These are phyloP conservation scores for Sugiyamaella neomexicana DNA, from an alignment of 1,139 yeast genomes.

Conservation along the genomic window DNA sequence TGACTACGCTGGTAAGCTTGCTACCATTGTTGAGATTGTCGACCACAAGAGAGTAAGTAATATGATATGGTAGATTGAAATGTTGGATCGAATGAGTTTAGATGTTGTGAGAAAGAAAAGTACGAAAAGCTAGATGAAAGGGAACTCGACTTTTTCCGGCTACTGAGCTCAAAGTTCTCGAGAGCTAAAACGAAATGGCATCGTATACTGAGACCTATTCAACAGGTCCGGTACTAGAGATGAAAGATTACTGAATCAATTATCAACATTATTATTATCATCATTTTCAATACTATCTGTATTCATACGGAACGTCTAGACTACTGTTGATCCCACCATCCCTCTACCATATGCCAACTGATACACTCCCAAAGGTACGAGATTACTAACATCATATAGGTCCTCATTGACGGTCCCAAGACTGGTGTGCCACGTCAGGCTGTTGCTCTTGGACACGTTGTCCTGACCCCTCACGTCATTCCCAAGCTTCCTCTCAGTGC, in stretches of 20 bases:
- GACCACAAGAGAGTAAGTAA: conserved; percentile 96
- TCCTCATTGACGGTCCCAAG: conserved; percentile 94
- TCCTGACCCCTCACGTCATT: conserved; percentile 88
- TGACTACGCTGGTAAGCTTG: conserved; percentile 70
- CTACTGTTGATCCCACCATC: neutral
- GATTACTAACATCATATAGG: conserved; percentile 45
- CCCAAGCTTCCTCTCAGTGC: conserved; percentile 92
- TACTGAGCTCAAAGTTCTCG: too few relatives aligned
- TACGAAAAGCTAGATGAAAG: neutral
- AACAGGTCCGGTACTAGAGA: too few relatives aligned
- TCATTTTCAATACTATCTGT: too few relatives aligned
- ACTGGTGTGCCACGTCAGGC: conserved; percentile 89
- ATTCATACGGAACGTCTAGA: too few relatives aligned
- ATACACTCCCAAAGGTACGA: too few relatives aligned
- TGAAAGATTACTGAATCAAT: too few relatives aligned
- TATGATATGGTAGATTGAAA: neutral
- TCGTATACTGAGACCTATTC: too few relatives aligned
- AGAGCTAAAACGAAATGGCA: too few relatives aligned
- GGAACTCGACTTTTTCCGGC: neutral
- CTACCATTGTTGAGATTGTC: conserved; percentile 95
- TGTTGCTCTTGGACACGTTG: conserved; percentile 79
- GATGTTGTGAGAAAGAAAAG: too few relatives aligned
- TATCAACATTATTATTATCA: too few relatives aligned
- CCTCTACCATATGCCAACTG: too few relatives aligned
- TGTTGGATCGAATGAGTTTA: neutral